Conservation (phyloP, 1,139 yeast genomes). For the Spencermartinsiella ligniputridi region DNA sequence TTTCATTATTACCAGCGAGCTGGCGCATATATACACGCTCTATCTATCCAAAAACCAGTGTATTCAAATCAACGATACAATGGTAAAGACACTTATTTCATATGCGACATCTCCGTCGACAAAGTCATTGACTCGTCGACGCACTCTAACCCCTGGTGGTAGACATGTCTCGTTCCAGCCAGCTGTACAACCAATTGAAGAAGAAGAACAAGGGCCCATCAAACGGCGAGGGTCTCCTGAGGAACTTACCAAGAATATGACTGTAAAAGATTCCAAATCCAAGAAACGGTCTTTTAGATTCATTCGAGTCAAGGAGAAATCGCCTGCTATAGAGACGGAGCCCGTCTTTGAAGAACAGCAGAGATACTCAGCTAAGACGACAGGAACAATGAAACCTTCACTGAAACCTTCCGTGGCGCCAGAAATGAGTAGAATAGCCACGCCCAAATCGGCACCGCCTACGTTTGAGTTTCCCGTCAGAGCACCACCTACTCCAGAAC, state of each 20-base stretch:
- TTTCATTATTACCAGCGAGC: slow-evolving; percentile 27
- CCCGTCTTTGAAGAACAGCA: too few species aligned
- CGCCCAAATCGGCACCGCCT: slow-evolving; percentile 2
- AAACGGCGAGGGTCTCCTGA: slow-evolving; percentile 1
- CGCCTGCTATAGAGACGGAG: background rate
- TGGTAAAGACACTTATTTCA: slow-evolving; percentile 24
- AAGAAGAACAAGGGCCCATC: background rate
- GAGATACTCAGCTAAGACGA: too few species aligned
- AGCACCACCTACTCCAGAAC: background rate
- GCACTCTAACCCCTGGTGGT: background rate
- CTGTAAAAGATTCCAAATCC: background rate
- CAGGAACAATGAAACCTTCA: too few species aligned
- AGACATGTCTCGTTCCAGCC: background rate
- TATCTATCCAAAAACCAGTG: slow-evolving; percentile 22
- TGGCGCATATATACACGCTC: slow-evolving; percentile 32
- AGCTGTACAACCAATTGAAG: background rate
- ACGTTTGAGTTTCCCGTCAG: slow-evolving; percentile 5
- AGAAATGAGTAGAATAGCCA: background rate
- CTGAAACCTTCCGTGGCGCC: background rate
- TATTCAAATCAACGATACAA: slow-evolving; percentile 21
- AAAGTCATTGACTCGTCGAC: slow-evolving; percentile 2
- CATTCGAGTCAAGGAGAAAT: background rate
- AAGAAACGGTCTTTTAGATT: background rate
- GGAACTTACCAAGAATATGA: background rate
- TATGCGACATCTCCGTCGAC: slow-evolving; percentile 25